Conservation (phyloP, 2,329 filamentous ascomycete species). For the Fusarium algeriense region DNA sequence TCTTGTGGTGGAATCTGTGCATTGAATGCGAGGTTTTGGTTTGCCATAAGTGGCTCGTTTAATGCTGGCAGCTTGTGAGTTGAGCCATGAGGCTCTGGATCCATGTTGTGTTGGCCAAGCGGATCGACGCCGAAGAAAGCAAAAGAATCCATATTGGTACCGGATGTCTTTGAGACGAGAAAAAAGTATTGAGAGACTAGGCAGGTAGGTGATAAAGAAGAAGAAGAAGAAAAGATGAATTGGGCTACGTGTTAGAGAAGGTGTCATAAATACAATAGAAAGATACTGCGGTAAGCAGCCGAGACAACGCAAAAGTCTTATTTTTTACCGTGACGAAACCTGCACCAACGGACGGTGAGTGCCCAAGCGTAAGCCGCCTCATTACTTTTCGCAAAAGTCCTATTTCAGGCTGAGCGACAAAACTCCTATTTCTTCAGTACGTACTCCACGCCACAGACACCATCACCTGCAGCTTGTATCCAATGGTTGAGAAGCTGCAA, state of each 20-base stretch:
- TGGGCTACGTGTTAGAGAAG: too few species aligned
- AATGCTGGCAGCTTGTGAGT: not conserved
- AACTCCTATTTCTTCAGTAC: not conserved
- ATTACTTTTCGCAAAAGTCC: not conserved
- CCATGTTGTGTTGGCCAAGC: not conserved
- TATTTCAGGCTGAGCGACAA: not conserved
- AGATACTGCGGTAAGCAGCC: too few species aligned
- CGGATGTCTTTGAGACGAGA: not conserved
- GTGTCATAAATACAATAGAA: too few species aligned
- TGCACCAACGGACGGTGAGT: not conserved
- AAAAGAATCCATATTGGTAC: not conserved
- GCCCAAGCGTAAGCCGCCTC: not conserved
- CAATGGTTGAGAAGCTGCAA: not conserved
- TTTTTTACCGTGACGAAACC: not conserved
- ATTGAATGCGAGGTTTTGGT: not conserved
- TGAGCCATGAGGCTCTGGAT: not conserved
- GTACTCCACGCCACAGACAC: not conserved
- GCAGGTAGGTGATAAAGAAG: too few species aligned
- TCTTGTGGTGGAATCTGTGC: rapidly evolving
- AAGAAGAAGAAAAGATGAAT: too few species aligned
- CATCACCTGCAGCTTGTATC: not conserved
- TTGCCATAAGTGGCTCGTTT: not conserved
- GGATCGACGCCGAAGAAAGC: not conserved
- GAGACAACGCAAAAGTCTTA: too few species aligned
- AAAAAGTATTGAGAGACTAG: too few species aligned